phyloP scores from a whole-genome alignment of 345 rosid species.

The Linum usitatissimum region DNA sequence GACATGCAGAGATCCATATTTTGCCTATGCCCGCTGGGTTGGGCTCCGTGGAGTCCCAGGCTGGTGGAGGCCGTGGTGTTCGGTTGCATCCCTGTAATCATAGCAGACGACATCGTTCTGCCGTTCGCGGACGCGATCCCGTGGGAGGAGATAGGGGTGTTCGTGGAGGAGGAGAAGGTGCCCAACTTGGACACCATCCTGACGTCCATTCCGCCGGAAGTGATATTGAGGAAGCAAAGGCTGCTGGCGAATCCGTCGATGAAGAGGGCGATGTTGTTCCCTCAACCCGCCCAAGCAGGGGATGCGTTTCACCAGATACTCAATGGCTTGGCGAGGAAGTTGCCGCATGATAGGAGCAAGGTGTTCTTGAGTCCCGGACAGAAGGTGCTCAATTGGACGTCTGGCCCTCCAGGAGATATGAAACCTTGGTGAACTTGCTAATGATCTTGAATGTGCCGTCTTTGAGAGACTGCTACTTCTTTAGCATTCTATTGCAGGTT shows the following conservation, averaged over 20 bases:
- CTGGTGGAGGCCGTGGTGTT: slow-evolving; percentile 97
- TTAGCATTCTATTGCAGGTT: no score
- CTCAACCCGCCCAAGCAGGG: slow-evolving; percentile 84
- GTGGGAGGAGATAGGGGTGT: slow-evolving; percentile 96
- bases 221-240: slow-evolving; percentile 76
- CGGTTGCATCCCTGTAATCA: slow-evolving; percentile 93
- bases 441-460: no score
- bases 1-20: slow-evolving; percentile 93
- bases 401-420: slow-evolving; percentile 70
- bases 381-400: slow-evolving; percentile 74
- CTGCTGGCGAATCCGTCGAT: slow-evolving; percentile 90
- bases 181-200: slow-evolving; percentile 71
- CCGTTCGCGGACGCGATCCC: slow-evolving; percentile 97
- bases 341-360: slow-evolving; percentile 46
- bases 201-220: slow-evolving; percentile 65
- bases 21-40: slow-evolving; percentile 89
- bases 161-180: slow-evolving; percentile 76
- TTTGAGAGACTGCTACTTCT: no score
- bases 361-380: slow-evolving; percentile 45
- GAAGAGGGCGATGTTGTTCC: slow-evolving; percentile 88
- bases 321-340: slow-evolving; percentile 76
- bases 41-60: slow-evolving; percentile 99
- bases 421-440: slow-evolving; percentile 58
- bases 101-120: slow-evolving; percentile 86
- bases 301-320: slow-evolving; percentile 95